Percentiles rank a stretch among this genome's conserved stretches.
Conservation (phyloP, 2,329 filamentous ascomycete species). For the Rutstroemia sydowiana region DNA sequence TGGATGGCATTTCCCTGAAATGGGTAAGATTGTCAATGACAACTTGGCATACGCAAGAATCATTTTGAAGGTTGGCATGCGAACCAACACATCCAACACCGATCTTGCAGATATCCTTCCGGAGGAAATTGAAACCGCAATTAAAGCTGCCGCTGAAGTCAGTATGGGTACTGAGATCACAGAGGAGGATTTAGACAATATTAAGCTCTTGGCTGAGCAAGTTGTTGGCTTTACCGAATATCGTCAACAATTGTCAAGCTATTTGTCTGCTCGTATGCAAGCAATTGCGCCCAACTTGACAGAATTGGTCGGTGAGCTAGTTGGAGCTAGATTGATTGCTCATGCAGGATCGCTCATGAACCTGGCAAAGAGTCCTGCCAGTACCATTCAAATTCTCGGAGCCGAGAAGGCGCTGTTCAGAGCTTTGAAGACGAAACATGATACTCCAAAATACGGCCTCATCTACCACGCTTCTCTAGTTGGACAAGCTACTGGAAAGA, state of each 20-base stretch:
- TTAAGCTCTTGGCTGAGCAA: constrained; percentile 83
- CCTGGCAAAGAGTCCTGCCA: constrained; percentile 89
- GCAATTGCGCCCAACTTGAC: constrained; percentile 96
- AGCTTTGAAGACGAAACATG: constrained; percentile 97
- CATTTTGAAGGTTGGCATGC: constrained; percentile 82
- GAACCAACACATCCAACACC: constrained; percentile 65
- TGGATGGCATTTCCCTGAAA: constrained; percentile 98
- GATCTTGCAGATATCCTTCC: constrained; percentile 88
- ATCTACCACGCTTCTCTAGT: constrained; percentile 91
- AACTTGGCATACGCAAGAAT: constrained; percentile 90
- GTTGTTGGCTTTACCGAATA: constrained; percentile 90
- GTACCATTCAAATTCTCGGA: constrained; percentile 95
- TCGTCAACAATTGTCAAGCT: constrained; percentile 77
- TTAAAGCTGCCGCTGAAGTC: constrained; percentile 92
- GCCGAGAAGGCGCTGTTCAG: constrained; percentile 98
- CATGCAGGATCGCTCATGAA: constrained; percentile 92
- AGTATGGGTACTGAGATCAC: constrained; percentile 99
- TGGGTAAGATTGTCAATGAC: constrained; percentile 95
- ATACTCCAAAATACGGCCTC: constrained; percentile 96
- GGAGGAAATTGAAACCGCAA: constrained; percentile 84
- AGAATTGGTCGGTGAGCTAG: constrained; percentile 83
- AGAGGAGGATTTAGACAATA: constrained; percentile 86
- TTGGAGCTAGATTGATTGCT: constrained; percentile 89
- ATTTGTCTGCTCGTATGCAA: constrained; percentile 88
- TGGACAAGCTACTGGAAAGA: constrained; percentile 92